Conservation (phyloP, 164 flowering plant genomes). For the Annona cherimola region DNA sequence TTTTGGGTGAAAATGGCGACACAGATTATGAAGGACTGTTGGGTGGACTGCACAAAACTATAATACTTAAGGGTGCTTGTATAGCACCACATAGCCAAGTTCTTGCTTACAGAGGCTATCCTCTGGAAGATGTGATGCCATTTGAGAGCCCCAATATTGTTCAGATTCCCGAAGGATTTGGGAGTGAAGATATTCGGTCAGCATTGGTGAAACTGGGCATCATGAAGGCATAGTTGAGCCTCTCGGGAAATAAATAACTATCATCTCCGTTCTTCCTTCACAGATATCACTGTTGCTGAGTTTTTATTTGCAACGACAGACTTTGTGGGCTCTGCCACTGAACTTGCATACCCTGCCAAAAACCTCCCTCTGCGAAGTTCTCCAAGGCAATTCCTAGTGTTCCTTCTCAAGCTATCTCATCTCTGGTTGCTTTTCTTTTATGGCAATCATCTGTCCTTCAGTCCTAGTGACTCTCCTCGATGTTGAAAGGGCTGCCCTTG, state of each 20-base stretch:
- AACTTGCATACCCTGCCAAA: not conserved
- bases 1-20: constrained; percentile 87
- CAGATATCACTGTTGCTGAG: not conserved
- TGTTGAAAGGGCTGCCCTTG: not conserved
- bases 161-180: constrained; percentile 40
- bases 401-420: not conserved
- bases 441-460: not conserved
- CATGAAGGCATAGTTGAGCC: constrained; percentile 27
- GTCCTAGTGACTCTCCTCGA: not conserved
- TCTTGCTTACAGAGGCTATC: constrained; percentile 60
- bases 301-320: not conserved
- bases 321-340: not conserved
- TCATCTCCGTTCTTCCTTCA: not conserved
- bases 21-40: constrained; percentile 88
- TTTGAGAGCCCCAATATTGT: constrained; percentile 65
- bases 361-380: not conserved
- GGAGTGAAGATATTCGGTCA: constrained; percentile 28
- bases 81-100: constrained; percentile 35
- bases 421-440: not conserved
- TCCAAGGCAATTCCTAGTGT: not conserved
- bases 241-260: not conserved
- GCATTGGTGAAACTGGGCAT: constrained; percentile 46
- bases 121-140: constrained; percentile 72
- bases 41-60: constrained; percentile 78
- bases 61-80: constrained; percentile 64